Evolutionary conservation across 2,329 filamentous ascomycete species (phyloP), one percentile per base, ranked within the genome.

Genomic region (Myriosclerotinia scirpicola): DNA sequence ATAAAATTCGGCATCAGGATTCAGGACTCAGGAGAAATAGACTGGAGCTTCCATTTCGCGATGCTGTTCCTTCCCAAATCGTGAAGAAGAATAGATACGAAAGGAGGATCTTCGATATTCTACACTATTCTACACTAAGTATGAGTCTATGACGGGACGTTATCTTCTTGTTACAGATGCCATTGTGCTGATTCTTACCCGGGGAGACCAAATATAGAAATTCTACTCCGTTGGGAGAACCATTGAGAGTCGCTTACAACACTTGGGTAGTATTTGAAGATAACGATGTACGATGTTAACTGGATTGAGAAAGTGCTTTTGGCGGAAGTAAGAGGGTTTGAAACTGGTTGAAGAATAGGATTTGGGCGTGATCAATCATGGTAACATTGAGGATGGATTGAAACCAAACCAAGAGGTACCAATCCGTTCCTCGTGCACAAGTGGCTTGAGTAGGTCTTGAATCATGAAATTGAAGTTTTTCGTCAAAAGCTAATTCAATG

Each of bases 101-200:
- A 48, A 60, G 42, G 56, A 34, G 56, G 56, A 60, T 30, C 56
- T 60, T 59, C 11, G 17, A 59, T 22, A 36, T 48, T n/a, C 42
- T n/a, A n/a, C 5, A 34, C 30, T 26, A 26, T 26, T 26, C 26
- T 26, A 26, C 26, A 26, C 26, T 26, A n/a, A 34, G 30, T 34
- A 34, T 5, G 30, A 34, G 5, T 2, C 14, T 59, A 48, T 48
- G 42, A 38, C 30, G 26, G 56, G 17, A 20, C n/a, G 44, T 11
- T 60, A 30, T 46, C 30, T 34, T 38, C 12, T 48, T 34, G 30
- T 36, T 36, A 59, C 30, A 22, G 30, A 36, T 48, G 30, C 42
- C 26, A 48, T 36, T 26, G 42, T 59, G 42, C 56, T 48, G 12
- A 59, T 20, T 7, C 42, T 36, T 36, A 48, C 17, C 42, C n/a